Conservation (phyloP, 768 basidiomycete genomes). For the Phylloporus scabripes region DNA sequence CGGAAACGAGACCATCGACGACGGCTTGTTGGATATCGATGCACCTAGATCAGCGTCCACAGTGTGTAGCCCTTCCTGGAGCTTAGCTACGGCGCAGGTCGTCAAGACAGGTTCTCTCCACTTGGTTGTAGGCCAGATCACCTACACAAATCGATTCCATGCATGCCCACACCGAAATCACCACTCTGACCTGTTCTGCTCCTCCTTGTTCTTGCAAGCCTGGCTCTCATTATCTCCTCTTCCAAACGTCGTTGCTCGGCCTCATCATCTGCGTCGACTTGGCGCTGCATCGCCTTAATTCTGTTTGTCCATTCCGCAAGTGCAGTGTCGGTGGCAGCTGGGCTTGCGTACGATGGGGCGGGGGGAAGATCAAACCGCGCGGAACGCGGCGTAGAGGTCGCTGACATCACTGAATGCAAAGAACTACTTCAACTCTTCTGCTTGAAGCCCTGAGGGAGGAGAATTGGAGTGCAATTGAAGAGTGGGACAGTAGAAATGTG, state of each 20-base stretch:
- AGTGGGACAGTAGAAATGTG: background rate
- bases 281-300: conserved; percentile 74
- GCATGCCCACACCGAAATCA: conserved; percentile 36
- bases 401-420: conserved; percentile 21
- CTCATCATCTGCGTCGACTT: conserved; percentile 78
- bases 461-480: background rate
- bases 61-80: conserved; percentile 16
- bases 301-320: conserved; percentile 79
- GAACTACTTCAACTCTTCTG: background rate
- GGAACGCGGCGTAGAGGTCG: conserved; percentile 25
- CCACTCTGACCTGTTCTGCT: conserved; percentile 31
- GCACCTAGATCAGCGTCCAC: conserved; percentile 8
- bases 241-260: conserved; percentile 65
- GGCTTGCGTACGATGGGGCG: conserved; percentile 19
- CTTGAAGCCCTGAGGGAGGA: background rate
- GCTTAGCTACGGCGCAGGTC: conserved; percentile 14
- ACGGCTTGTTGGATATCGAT: conserved; percentile 6
- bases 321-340: conserved; percentile 46
- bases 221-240: conserved; percentile 46
- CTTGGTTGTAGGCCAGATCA: conserved; percentile 10
- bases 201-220: conserved; percentile 42
- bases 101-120: background rate
- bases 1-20: conserved; percentile 4
- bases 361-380: conserved; percentile 37
- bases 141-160: conserved; percentile 30